Evolutionary conservation across 2,329 filamentous ascomycete genomes (phyloP), one percentile per base, ranked within the genome.

Genomic region (Dendryphion nanum): DNA sequence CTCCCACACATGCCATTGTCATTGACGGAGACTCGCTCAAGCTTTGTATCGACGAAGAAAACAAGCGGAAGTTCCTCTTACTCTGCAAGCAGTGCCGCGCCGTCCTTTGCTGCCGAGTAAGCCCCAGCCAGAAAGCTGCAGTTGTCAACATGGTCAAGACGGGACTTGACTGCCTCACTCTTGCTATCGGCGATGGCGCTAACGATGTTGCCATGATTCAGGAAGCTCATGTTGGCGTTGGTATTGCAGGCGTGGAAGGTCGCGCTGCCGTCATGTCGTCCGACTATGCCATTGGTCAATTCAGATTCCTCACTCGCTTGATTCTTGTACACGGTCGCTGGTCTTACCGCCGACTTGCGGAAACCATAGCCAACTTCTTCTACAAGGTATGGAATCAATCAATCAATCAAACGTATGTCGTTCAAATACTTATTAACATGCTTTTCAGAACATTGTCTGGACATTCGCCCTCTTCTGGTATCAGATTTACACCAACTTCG

Each of bases 281-380:
- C 0, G 89, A 95, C 65, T 95, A 90, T 64, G 88, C 86, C 16
- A 89, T 95, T 50, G 88, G 86, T 0, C 89, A 95, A 63, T 95
- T 95, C 67, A 78, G 86, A 16, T 95, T 94, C 69, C 70, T 95
- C 17, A 78, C 86, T 42, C 86, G 86, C 43, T 72, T 93, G 2
- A 74, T 93, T 12, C 77, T 93, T 21, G 86, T 91, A 2, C 87
- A 93, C 51, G 87, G 87, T 4, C 79, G 86, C 14, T 93, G 86
- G 86, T 95, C 89, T n/a, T 98, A 98, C 70, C 81, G 91, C 37
- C 82, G 93, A 54, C 73, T 98, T 64, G 89, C 85, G 19, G 93
- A 98, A 72, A 87, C 85, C 32, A 96, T 94, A 57, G 89, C 89
- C 65, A 98, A 98, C 67, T 98, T 98, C 77, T 98, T 98, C 75